A percentile compares a stretch with the other conserved stretches of the same genome.
phyloP scores from a whole-genome alignment of 2,329 filamentous ascomycete genomes.

The Fusarium acutatum region DNA sequence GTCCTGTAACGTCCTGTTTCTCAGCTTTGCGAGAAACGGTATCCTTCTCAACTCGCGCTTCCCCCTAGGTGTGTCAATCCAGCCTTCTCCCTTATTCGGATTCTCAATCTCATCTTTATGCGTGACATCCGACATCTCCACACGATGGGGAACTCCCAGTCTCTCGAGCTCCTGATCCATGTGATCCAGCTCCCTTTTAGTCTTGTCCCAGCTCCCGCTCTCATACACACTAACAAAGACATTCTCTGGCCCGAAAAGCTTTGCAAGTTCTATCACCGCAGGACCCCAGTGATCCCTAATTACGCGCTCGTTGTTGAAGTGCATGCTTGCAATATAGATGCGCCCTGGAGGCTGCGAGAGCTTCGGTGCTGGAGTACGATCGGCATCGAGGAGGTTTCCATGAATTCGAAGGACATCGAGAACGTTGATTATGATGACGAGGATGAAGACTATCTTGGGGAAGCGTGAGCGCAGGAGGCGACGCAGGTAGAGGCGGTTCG shows the following conservation, averaged over 20 bases:
- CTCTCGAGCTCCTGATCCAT: conserved; percentile 63
- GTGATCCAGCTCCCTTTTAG: conserved; percentile 66
- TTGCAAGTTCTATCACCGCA: conserved; percentile 65
- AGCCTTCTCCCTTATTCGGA: conserved; percentile 60
- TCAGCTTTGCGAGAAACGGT: conserved; percentile 70
- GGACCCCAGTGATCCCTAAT: conserved; percentile 70
- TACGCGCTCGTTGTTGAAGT: conserved; percentile 72
- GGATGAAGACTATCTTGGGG: conserved; percentile 46
- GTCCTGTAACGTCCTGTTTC: conserved; percentile 71
- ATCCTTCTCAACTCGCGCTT: conserved; percentile 70
- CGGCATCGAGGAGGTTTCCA: conserved; percentile 43
- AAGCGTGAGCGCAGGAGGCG: conserved; percentile 50
- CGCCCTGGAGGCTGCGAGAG: conserved; percentile 47
- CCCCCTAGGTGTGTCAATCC: conserved; percentile 67
- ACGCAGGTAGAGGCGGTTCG: conserved; percentile 47
- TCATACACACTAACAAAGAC: conserved; percentile 75
- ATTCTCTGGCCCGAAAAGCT: conserved; percentile 67
- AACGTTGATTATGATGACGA: conserved; percentile 49
- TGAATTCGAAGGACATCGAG: conserved; percentile 52
- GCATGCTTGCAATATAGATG: conserved; percentile 74
- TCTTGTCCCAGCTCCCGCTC: conserved; percentile 74
- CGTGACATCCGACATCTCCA: conserved; percentile 66
- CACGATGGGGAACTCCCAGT: conserved; percentile 61
- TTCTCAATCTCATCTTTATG: conserved; percentile 64
- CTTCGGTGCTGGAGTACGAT: conserved; percentile 34